phyloP scores from a whole-genome alignment of 371 early-diverging fungal genomes.

The Mortierella sp. region DNA sequence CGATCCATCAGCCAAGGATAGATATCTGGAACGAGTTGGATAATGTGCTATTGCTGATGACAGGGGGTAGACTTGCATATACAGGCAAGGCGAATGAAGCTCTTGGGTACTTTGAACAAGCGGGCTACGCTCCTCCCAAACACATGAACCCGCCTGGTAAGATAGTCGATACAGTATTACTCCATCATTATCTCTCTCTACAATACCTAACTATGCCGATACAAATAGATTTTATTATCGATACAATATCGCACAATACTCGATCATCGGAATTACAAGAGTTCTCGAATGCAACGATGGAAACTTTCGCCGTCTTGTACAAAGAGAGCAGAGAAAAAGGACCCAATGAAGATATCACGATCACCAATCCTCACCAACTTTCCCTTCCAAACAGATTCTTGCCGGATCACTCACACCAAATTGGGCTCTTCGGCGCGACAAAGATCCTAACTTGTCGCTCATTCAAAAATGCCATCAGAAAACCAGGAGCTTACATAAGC shows the following conservation, averaged over 20 bases:
- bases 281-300: background rate
- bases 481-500: constrained; percentile 20
- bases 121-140: constrained; percentile 19
- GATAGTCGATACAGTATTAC: background rate
- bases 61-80: constrained; percentile 24
- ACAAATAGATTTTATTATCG: constrained; percentile 30
- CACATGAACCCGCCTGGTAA: constrained; percentile 28
- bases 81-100: constrained; percentile 17
- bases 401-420: background rate
- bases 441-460: constrained; percentile 11
- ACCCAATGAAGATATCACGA: no score
- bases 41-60: constrained; percentile 28
- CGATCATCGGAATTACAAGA: constrained; percentile 24
- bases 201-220: background rate
- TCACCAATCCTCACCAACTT: no score
- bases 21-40: constrained; percentile 44
- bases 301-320: background rate
- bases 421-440: background rate
- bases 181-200: no score
- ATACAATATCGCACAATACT: constrained; percentile 26
- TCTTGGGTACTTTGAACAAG: constrained; percentile 20
- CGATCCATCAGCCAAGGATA: constrained; percentile 36
- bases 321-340: background rate
- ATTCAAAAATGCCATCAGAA: constrained; percentile 19
- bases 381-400: no score